Evolutionary conservation across 495 filamentous ascomycete genomes (phyloP).

Genomic region (Astrothelium macrocarpum): DNA sequence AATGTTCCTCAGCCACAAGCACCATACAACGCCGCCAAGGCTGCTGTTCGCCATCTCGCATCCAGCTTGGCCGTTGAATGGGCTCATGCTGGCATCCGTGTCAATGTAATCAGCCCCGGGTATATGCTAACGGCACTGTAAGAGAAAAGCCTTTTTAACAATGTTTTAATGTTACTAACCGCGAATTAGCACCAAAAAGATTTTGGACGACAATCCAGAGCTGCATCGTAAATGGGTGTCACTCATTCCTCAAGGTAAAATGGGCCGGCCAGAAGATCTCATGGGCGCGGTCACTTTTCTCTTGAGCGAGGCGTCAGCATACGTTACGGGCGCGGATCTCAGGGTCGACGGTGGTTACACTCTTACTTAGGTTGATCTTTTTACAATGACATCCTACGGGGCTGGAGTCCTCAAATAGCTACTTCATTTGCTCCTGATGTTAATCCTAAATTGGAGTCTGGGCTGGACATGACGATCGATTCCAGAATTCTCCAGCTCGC

Average conservation of each 20-base stretch:
- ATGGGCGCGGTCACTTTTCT: conserved; percentile 91
- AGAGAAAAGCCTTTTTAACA: conserved; percentile 23
- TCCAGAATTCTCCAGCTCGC: background rate
- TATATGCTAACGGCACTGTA: conserved; percentile 93
- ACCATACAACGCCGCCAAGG: conserved; percentile 85
- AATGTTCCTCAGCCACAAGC: conserved; percentile 92
- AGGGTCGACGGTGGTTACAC: conserved; percentile 91
- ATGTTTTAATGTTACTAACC: background rate
- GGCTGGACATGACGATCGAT: background rate
- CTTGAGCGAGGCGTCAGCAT: conserved; percentile 71
- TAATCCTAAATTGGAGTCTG: background rate
- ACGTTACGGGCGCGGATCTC: conserved; percentile 85
- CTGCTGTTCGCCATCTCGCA: conserved; percentile 75
- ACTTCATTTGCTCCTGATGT: background rate
- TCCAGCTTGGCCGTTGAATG: conserved; percentile 80
- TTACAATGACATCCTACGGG: background rate
- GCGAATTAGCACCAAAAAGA: conserved; percentile 68
- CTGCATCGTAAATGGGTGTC: conserved; percentile 81
- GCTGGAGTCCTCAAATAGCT: background rate
- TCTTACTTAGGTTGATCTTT: conserved; percentile 49
- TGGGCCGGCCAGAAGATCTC: conserved; percentile 85
- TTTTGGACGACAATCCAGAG: conserved; percentile 84
- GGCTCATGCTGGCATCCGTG: conserved; percentile 72
- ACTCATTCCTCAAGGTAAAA: conserved; percentile 80
- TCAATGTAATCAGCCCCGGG: conserved; percentile 85